These are phyloP conservation scores for Cercospora sp. DNA, from an alignment of 2,329 filamentous ascomycete genomes.

Conservation along the genomic window DNA sequence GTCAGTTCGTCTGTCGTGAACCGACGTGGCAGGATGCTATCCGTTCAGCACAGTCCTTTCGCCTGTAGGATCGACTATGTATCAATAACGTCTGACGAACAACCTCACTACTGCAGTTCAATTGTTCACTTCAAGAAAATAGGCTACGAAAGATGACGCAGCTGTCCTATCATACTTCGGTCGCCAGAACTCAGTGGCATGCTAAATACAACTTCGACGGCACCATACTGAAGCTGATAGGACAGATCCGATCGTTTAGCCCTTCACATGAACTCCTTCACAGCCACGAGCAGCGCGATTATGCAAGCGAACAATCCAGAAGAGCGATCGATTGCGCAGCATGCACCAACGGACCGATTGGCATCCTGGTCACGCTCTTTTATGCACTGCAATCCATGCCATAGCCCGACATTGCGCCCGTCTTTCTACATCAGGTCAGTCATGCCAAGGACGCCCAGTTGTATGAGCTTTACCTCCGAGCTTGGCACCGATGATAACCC, in stretches of 20 bases:
- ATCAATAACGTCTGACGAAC: background rate
- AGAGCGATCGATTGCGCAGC: background rate
- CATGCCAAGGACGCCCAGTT: conserved; percentile 33
- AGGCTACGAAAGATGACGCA: background rate
- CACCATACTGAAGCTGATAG: background rate
- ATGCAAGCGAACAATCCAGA: background rate
- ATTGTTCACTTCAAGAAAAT: background rate
- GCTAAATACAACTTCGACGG: background rate
- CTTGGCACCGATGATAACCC: conserved; percentile 6
- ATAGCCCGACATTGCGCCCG: background rate
- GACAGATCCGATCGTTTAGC: background rate
- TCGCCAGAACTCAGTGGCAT: background rate
- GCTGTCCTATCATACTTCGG: background rate
- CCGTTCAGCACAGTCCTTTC: background rate
- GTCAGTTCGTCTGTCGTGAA: background rate
- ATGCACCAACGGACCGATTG: background rate
- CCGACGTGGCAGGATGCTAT: background rate
- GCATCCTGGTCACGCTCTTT: background rate
- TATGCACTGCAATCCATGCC: background rate
- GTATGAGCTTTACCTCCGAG: background rate
- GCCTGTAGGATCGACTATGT: background rate
- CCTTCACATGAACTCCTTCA: background rate
- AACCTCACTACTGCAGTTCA: background rate
- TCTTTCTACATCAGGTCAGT: conserved; percentile 23
- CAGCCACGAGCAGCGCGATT: background rate